phyloP scores from a whole-genome alignment of 1,284 basidiomycete species.

The Marasmius fiardii region DNA sequence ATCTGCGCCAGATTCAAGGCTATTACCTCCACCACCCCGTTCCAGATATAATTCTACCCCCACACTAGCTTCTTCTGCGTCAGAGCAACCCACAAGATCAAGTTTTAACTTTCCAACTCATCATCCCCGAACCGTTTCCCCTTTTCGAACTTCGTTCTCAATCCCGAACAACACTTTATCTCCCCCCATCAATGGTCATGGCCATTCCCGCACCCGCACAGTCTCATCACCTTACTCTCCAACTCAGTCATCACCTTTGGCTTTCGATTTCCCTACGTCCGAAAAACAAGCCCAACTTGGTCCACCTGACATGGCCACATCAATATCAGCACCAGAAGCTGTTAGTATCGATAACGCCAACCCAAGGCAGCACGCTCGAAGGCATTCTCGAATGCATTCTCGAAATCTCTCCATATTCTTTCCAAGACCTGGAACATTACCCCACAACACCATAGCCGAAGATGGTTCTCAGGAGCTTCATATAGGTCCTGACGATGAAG shows the following conservation, averaged over 20 bases:
- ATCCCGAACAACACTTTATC: conserved; percentile 28
- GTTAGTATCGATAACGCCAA: conserved; percentile 7
- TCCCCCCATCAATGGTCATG: conserved; percentile 30
- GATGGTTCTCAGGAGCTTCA: conserved; percentile 59
- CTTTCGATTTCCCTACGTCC: conserved; percentile 38
- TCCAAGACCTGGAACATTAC: conserved; percentile 71
- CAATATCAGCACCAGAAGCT: conserved; percentile 20
- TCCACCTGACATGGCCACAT: conserved; percentile 24
- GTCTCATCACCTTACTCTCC: conserved; percentile 59
- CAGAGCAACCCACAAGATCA: conserved; percentile 37
- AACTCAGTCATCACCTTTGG: conserved; percentile 45
- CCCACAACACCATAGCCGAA: conserved; percentile 57
- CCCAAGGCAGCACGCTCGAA: conserved; percentile 35
- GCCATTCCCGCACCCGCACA: conserved; percentile 49
- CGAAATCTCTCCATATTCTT: conserved; percentile 91
- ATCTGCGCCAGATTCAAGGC: neutral
- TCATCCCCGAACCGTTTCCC: conserved; percentile 34
- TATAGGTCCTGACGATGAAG: conserved; percentile 36
- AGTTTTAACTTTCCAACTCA: conserved; percentile 31
- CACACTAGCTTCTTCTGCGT: conserved; percentile 25
- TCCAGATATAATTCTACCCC: conserved; percentile 12
- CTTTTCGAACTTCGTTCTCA: conserved; percentile 48
- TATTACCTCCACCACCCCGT: conserved; percentile 16
- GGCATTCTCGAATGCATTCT: conserved; percentile 80
- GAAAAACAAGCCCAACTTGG: conserved; percentile 18